Evolutionary conservation across 495 filamentous ascomycete genomes (phyloP).

Genomic region (Copromyces sp.): DNA sequence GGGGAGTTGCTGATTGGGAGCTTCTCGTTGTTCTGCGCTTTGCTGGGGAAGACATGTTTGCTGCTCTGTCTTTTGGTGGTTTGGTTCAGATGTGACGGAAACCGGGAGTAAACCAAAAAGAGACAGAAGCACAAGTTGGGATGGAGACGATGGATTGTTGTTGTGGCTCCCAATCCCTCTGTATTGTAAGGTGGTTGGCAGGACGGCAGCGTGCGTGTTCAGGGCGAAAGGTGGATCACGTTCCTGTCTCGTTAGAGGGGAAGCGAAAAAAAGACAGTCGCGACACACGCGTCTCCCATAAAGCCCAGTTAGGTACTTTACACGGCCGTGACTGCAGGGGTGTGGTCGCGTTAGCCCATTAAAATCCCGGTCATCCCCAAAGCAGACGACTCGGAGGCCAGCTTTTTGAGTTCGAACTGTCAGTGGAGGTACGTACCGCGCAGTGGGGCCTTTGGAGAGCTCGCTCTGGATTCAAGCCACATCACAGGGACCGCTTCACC

Average conservation of each 20-base stretch:
- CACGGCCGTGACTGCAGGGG: conserved; percentile 13
- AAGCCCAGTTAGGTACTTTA: conserved; percentile 18
- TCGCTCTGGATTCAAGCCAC: conserved; percentile 15
- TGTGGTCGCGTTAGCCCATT: conserved; percentile 7
- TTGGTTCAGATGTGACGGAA: neutral
- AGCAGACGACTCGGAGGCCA: neutral
- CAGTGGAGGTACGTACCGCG: conserved; percentile 11
- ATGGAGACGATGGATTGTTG: neutral
- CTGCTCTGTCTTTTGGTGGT: neutral
- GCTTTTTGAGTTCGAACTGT: neutral
- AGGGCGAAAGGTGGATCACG: neutral
- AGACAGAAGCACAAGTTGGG: neutral
- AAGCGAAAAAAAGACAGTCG: conserved; percentile 17
- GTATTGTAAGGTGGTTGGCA: neutral
- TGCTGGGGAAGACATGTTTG: conserved; percentile 51
- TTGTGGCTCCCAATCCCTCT: neutral
- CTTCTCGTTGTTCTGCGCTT: conserved; percentile 42
- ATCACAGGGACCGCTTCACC: conserved; percentile 15
- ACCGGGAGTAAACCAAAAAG: neutral
- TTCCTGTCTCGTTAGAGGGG: conserved; percentile 2
- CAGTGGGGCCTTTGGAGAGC: conserved; percentile 7
- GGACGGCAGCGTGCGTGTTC: neutral
- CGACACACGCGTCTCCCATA: conserved; percentile 9
- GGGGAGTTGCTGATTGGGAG: conserved; percentile 48
- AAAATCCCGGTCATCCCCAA: conserved; percentile 10